Percentiles rank a stretch among this genome's conserved stretches.
Conservation (phyloP, 225 moss, liverwort and hornwort genomes). For the Straminergon stramineum region DNA sequence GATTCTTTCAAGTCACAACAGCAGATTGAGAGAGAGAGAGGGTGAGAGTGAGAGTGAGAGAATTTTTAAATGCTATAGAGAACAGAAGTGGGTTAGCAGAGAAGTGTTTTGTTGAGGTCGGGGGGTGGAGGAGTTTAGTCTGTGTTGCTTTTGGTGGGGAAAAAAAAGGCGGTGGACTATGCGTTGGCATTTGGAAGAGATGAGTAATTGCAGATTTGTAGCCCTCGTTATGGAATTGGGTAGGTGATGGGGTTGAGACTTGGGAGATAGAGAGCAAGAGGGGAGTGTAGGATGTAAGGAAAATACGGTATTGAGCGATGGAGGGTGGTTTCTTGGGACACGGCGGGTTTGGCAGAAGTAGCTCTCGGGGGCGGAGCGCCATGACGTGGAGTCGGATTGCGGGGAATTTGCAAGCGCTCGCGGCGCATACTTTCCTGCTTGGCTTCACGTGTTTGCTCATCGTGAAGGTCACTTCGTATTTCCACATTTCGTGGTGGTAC, state of each 20-base stretch:
- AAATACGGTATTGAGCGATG: conserved; percentile 5
- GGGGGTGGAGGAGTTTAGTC: not conserved
- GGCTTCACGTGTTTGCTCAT: conserved; percentile 72
- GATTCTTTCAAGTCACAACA: not conserved
- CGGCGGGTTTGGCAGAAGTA: conserved; percentile 2
- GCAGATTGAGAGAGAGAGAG: not conserved
- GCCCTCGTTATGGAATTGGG: not conserved
- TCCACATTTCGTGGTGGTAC: conserved; percentile 90
- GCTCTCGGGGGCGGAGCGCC: conserved; percentile 17
- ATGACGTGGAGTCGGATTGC: conserved; percentile 68
- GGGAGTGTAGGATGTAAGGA: not conserved
- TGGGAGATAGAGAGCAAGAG: no score
- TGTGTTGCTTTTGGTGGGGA: not conserved
- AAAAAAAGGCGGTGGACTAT: not conserved
- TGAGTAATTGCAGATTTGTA: not conserved
- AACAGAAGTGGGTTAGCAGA: not conserved
- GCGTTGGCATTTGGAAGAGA: not conserved
- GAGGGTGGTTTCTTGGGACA: conserved; percentile 13
- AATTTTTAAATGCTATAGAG: not conserved
- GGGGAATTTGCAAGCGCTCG: conserved; percentile 74
- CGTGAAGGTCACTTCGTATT: conserved; percentile 64
- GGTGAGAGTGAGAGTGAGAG: no score
- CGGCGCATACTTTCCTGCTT: conserved; percentile 65
- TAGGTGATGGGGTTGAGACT: not conserved
- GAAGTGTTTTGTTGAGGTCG: not conserved